Evolutionary conservation across 2,329 filamentous ascomycete species (phyloP).

Genomic region (Xylariales sp.): DNA sequence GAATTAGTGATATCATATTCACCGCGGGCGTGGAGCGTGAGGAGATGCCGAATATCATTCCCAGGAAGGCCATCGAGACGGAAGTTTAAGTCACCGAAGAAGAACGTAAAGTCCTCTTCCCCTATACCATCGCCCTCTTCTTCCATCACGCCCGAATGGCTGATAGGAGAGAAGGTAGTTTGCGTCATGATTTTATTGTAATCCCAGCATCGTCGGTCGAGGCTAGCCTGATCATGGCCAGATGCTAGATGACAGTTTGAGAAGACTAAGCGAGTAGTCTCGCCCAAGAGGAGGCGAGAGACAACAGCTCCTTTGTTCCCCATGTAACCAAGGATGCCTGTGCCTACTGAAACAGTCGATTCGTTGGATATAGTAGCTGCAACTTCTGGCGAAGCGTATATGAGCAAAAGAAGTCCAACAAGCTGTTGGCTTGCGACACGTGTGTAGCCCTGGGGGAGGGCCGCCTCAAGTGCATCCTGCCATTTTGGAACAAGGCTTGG

Average conservation of each 20-base stretch:
- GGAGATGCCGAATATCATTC: slow-evolving; percentile 85
- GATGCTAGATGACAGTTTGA: slow-evolving; percentile 93
- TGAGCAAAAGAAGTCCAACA: slow-evolving; percentile 82
- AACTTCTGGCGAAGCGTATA: slow-evolving; percentile 85
- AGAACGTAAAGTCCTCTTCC: slow-evolving; percentile 93
- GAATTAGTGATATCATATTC: slow-evolving; percentile 71
- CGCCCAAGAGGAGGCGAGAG: slow-evolving; percentile 84
- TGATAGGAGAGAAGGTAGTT: slow-evolving; percentile 81
- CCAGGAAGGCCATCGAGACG: slow-evolving; percentile 88
- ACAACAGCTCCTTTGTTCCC: slow-evolving; percentile 95
- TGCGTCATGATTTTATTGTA: slow-evolving; percentile 80
- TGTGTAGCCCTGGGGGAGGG: slow-evolving; percentile 80
- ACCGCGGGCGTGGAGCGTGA: slow-evolving; percentile 84
- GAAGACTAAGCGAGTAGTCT: slow-evolving; percentile 89
- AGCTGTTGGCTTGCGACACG: slow-evolving; percentile 85
- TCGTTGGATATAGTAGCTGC: slow-evolving; percentile 81
- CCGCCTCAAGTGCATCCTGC: slow-evolving; percentile 79
- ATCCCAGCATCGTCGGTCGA: slow-evolving; percentile 93
- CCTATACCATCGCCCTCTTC: slow-evolving; percentile 79
- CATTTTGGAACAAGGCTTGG: slow-evolving; percentile 78
- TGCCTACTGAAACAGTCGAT: slow-evolving; percentile 85
- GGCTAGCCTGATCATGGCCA: slow-evolving; percentile 78
- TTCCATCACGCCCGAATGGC: slow-evolving; percentile 71
- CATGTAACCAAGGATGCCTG: slow-evolving; percentile 90
- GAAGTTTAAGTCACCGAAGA: slow-evolving; percentile 97